phyloP scores from a whole-genome alignment of 1,284 basidiomycete genomes.

The Cryptococcus deneoformans region DNA sequence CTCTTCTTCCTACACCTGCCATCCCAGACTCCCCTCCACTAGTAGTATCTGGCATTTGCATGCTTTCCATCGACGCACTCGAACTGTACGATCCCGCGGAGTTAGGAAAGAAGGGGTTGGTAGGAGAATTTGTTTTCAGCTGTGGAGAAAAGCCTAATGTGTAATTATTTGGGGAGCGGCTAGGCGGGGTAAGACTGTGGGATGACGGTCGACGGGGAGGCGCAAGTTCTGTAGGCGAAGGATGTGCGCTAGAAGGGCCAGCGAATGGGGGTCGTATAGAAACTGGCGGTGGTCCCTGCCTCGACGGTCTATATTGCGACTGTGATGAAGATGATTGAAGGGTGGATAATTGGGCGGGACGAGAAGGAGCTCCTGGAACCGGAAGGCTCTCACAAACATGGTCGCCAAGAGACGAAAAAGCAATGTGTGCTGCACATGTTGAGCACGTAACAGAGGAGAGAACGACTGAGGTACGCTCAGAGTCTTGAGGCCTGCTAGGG shows the following conservation, averaged over 20 bases:
- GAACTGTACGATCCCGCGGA: slow-evolving; percentile 8
- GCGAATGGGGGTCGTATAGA: slow-evolving; percentile 31
- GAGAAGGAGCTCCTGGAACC: slow-evolving; percentile 19
- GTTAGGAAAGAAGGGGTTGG: slow-evolving; percentile 38
- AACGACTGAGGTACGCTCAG: slow-evolving; percentile 64
- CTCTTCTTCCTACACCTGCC: slow-evolving; percentile 71
- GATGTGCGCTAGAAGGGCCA: slow-evolving; percentile 24
- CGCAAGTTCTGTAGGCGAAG: slow-evolving; percentile 9
- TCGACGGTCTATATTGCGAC: slow-evolving; percentile 15
- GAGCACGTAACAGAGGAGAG: slow-evolving; percentile 80
- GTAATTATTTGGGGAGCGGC: no score
- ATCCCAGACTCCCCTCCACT: slow-evolving; percentile 80
- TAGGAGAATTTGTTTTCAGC: slow-evolving; percentile 28
- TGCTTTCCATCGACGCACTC: slow-evolving; percentile 9
- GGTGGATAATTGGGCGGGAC: slow-evolving; percentile 30
- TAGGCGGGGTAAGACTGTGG: no score
- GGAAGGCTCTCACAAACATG: slow-evolving; percentile 58
- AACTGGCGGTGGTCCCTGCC: slow-evolving; percentile 27
- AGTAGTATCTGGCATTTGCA: slow-evolving; percentile 60
- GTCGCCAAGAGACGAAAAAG: slow-evolving; percentile 62
- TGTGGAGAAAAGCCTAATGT: neutral
- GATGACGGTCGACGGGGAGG: slow-evolving; percentile 17
- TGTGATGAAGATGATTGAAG: slow-evolving; percentile 15
- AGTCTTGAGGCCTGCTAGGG: slow-evolving; percentile 12
- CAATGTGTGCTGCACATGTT: slow-evolving; percentile 64